phyloP scores from a whole-genome alignment of 192 early-diverging fungal species.

The Pilaira anomala region DNA sequence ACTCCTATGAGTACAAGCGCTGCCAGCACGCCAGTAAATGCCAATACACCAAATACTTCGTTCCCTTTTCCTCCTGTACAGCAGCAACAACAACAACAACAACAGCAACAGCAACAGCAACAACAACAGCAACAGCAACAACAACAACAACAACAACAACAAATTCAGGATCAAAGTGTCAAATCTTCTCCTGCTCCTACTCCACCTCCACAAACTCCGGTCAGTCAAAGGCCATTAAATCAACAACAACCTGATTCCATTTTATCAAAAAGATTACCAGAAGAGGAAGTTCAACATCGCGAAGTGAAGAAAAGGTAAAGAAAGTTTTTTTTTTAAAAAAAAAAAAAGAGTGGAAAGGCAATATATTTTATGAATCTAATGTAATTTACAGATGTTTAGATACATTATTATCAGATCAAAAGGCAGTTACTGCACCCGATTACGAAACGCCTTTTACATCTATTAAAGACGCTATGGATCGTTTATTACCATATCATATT shows the following conservation, averaged over 20 bases:
- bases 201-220: background rate
- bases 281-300: slow-evolving; percentile 30
- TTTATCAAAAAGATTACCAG: slow-evolving; percentile 17
- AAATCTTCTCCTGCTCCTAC: background rate
- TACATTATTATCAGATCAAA: slow-evolving; percentile 52
- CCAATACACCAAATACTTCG: background rate
- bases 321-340: too few relatives aligned
- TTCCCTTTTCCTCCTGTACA: background rate
- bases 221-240: too few relatives aligned
- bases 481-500: slow-evolving; percentile 72
- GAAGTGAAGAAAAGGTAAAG: slow-evolving; percentile 33
- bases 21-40: too few relatives aligned
- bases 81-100: background rate
- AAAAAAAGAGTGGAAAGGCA: background rate
- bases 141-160: background rate
- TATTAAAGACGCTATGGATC: slow-evolving; percentile 55
- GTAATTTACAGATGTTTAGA: slow-evolving; percentile 36
- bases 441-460: slow-evolving; percentile 61
- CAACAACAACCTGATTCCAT: slow-evolving; percentile 4
- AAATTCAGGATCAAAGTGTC: background rate
- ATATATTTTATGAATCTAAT: background rate
- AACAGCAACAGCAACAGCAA: background rate
- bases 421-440: slow-evolving; percentile 38
- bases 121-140: background rate
- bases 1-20: background rate